Base-by-base conservation (phyloP, 768 basidiomycete species). In the Xanthoconium stramineum region DNA sequence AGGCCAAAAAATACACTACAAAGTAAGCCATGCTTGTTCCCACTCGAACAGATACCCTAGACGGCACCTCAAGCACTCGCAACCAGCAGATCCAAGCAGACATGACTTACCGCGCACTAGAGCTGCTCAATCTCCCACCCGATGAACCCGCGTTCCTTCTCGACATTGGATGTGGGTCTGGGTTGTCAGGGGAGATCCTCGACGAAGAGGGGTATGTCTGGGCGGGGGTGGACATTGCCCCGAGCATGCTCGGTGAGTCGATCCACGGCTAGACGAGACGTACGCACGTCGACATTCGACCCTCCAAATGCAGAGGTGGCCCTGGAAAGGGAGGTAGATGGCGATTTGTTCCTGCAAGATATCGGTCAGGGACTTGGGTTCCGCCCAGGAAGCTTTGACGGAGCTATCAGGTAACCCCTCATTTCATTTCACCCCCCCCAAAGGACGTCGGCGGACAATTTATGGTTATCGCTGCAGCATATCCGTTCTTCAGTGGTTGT, bases 301-400 rank as follows among this genome's bases (percentile, higher is more conserved):
- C 40, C 14, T 20, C 56, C 17, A 24, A 28, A 24, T 19, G 42
- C 30, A 95, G 95, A 98, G 81, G 93, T 98, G 30, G 97, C 97
- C 9, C 75, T 99, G 49, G 94, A 98, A 69, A 79, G 96, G 39
- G 92, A 98, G 67, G 90, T 98, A 0, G 93, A 95, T 60, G 97
- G 97, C 3, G 97, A 99, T 72, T 75, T 99, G 24, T 96, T 99
- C 70, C 72, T 98, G 35, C 95, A 98, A 62, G 97, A 99, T 67
- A 97, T 98, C 42, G 97, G 97, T 0, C 97, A 99, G 70, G 97
- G 97, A 0, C 91, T 98, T 65, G 94, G 95, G 8, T 99, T 97
- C 72, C 83, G 97, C 39, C 91, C 97, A 54, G 97, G 96, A 57
- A 89, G 90, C 59, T 98, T 99, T 69, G 97, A 99, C 69, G 97